Percentiles rank a stretch among this genome's conserved stretches.
Conservation (phyloP, 2,329 filamentous ascomycete genomes). For the Endoconidiophora laricicola region DNA sequence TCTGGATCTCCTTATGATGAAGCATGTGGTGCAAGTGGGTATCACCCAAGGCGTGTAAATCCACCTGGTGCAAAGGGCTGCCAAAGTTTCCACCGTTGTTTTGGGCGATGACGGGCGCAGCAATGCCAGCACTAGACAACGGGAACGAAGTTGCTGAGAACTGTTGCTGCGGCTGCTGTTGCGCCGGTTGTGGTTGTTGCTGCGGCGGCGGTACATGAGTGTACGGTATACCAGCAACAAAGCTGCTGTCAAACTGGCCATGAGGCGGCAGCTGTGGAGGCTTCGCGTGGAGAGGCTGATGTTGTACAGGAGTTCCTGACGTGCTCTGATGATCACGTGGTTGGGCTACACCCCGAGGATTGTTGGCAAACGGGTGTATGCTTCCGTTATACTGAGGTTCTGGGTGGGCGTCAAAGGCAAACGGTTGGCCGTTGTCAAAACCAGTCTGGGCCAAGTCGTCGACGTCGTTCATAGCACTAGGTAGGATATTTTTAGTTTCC, state of each 20-base stretch:
- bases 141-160: constrained; percentile 2
- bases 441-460: background rate
- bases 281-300: constrained; percentile 3
- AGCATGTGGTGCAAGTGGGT: constrained; percentile 16
- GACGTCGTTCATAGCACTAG: constrained; percentile 4
- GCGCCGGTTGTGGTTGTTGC: constrained; percentile 2
- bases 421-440: background rate
- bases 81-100: background rate
- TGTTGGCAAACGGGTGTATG: constrained; percentile 3
- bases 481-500: constrained; percentile 4
- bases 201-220: background rate
- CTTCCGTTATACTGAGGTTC: background rate
- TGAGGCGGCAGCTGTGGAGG: constrained; percentile 1
- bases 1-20: constrained; percentile 14
- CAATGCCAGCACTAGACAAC: background rate
- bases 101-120: background rate
- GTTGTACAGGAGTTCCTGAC: constrained; percentile 1
- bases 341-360: background rate
- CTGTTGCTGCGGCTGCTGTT: constrained; percentile 4
- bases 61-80: background rate
- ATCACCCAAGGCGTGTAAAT: constrained; percentile 15
- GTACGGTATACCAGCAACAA: background rate
- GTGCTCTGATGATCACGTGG: background rate
- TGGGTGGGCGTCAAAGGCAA: background rate
- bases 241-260: background rate